Evolutionary conservation across 1,139 yeast species (phyloP), one percentile per base, ranked within the genome.

Genomic region (Ogataea hybrid): DNA sequence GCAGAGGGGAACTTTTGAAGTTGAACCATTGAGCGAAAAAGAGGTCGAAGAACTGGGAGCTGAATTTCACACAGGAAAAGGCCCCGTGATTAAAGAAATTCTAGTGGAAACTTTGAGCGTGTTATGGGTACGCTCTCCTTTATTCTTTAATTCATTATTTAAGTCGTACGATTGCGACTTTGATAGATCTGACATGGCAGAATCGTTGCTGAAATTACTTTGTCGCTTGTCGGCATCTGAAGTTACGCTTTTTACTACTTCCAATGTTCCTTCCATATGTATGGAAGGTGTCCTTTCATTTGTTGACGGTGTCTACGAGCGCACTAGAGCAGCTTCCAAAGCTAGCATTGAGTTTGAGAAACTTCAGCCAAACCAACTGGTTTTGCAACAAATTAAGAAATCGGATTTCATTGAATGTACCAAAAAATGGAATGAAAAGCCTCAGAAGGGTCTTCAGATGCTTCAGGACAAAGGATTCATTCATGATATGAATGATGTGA

Each of bases 251-350:
- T 69, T 75, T 55, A 83, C 95, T 0, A 86, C 97, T 0, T 87
- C 85, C 28, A 83, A 79, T 56, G 96, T 92, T 2, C 97, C 98
- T 0, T 97, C 97, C 1, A 74, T 90, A 9, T 92, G 97, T 57
- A 69, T 92, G 36, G 97, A 92, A 57, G 96, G 97, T 2, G 63
- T 92, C 3, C 69, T 92, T 25, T 74, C 86, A 2, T 80, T 84
- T 50, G 70, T 89, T 28, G 74, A 79, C 42, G 81, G 83, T n/a
- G 69, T 89, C 31, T 75, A 77, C 50, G 80, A 76, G 28, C 70
- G 88, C 49, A 67, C 79, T 17, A 76, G 72, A 51, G 43, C 49
- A 1, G 56, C 57, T 2, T 50, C 54, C 4, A 53, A 58, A 15
- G 44, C 51, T 22, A 50, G 57, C 14, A 47, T 56, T 6, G 54